Conservation (phyloP, 106 monocot genomes). For the Allium sativum region DNA sequence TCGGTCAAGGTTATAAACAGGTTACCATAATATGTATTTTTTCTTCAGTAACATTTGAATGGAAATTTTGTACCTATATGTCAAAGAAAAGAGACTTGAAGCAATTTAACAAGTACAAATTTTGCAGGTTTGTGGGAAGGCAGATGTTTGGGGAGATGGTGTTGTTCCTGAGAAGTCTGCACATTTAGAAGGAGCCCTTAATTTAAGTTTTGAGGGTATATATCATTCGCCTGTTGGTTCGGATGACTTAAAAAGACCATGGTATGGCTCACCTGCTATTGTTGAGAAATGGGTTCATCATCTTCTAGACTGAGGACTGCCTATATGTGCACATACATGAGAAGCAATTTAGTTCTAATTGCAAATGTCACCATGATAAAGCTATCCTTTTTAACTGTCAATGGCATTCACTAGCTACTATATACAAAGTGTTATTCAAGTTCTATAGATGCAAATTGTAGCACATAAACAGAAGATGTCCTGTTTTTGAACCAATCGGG, state of each 20-base stretch:
- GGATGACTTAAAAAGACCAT: constrained; percentile 43
- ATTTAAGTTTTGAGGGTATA: constrained; percentile 75
- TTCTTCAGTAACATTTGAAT: too few species aligned
- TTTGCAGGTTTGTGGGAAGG: constrained; percentile 70
- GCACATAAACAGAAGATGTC: too few species aligned
- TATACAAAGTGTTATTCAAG: background rate
- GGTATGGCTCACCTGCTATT: constrained; percentile 81
- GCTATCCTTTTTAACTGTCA: too few species aligned
- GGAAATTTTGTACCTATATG: too few species aligned
- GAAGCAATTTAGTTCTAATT: too few species aligned
- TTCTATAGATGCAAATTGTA: too few species aligned
- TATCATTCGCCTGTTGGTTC: constrained; percentile 94
- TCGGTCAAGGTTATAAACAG: constrained; percentile 95
- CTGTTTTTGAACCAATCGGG: too few species aligned
- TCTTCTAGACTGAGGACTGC: constrained; percentile 26
- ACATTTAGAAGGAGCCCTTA: constrained; percentile 83
- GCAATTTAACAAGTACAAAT: background rate
- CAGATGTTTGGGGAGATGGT: constrained; percentile 98
- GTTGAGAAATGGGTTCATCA: constrained; percentile 77
- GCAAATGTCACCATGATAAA: background rate
- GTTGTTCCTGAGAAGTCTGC: constrained; percentile 90
- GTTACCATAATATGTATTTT: constrained; percentile 9
- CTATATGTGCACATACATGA: too few species aligned
- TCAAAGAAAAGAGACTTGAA: too few species aligned
- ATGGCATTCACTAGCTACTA: background rate